Evolutionary conservation across 1,139 yeast species (phyloP), one percentile per base, ranked within the genome.

Genomic region (Suhomyces terraborum): DNA sequence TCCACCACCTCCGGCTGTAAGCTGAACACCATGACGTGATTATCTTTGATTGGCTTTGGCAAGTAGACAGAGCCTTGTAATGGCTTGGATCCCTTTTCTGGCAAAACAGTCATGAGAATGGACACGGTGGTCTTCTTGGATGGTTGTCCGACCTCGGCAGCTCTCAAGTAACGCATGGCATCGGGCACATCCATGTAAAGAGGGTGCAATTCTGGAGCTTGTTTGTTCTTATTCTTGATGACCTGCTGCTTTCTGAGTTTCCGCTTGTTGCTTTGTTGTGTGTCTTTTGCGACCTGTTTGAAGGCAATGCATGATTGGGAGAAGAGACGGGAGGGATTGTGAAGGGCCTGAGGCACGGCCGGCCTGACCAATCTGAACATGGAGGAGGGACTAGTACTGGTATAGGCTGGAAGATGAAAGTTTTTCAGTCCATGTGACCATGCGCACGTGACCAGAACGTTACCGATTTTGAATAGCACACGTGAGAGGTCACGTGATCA

Each of bases 71-170:
- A 73, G 9, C 97, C 97, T 29, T 70, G 68, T 38, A 91, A 64
- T 26, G 89, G 87, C 32, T 82, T 80, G 19, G 87, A 82, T 50
- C 96, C 96, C 56, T 79, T 81, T 45, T 86, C 95, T 21, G 86
- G 82, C 16, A 87, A 75, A n/a, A 88, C 78, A 16, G 79, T 68
- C 46, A 89, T 72, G 28, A 81, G 79, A 43, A 88, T 63, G 16
- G 85, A 70, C 32, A 91, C 72, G 26, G 91, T 84, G 22, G 93
- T 80, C 51, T 82, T 81, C 18, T 72, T 66, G 4, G 77, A 68
- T 2, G 93, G 80, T 54, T 86, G 80, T 4, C 98, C 98, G 5
- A 88, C 95, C 62, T 89, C 96, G 4, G 91, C 80, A 0, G 98
- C 96, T 49, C 97, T 75, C 43, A 93, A 61, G 56, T 83, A 89